Evolutionary conservation across 2,329 filamentous ascomycete species (phyloP), one percentile per base, ranked within the genome.

Genomic region (Esteya vermicola): DNA sequence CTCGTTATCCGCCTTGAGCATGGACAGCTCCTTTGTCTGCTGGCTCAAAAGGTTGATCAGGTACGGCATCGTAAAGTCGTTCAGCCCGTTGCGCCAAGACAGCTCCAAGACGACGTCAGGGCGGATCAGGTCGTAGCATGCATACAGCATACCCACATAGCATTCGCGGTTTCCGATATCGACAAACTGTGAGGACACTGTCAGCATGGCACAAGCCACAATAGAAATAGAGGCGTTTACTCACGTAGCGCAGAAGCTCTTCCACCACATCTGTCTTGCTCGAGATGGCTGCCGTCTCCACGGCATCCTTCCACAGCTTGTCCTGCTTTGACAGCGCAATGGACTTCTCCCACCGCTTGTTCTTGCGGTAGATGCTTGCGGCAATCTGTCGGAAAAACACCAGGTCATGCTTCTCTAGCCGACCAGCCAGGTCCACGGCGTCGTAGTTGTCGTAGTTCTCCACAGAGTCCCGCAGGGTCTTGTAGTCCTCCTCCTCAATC

Each of bases 401-500:
- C 36, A 98, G 68, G 42, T 98, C 91, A 56, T 98, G 93, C 67
- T 91, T 91, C 74, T 98, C 93, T 10, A 98, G 71, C 41, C 91
- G 83, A 57, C 83, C 75, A 3, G 91, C 93, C 45, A 98, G 75
- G 21, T 93, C 88, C 35, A 93, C 84, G 3, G 89, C 81, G 58
- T 98, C 93, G 57, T 96, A 98, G 65, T 98, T 98, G 69, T 98
- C 91, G 60, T 95, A 93, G 65, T 94, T 94, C 65, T 95, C 85
- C 10, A 95, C 89, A 2, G 91, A 98, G 62, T 98, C 91, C 39
- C 86, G 83, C 22, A 98, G 72, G 14, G 89, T 95, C 78, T 98
- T 96, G 73, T 98, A 89, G 58, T 98, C 93, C 57, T 98, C 93
- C 61, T 98, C 91, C 61, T 98, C 91, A 45, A 98, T 98, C 52